A percentile compares a stretch with the other conserved stretches of the same genome.
phyloP scores from a whole-genome alignment of 2,329 filamentous ascomycete species.

The Chaetomiaceae sp. region DNA sequence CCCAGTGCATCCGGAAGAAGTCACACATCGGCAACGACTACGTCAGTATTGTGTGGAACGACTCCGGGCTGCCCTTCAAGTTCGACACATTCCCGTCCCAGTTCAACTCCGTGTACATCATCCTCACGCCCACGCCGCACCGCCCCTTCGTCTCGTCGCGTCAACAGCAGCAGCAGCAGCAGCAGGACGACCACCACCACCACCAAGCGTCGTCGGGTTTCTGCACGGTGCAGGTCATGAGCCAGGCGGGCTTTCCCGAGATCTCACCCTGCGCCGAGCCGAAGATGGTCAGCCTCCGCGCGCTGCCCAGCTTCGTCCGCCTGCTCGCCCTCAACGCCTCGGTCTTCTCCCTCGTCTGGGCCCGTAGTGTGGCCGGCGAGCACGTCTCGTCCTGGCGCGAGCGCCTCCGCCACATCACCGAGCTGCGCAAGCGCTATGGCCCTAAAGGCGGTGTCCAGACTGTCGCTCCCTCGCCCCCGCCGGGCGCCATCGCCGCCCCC shows the following conservation, averaged over 20 bases:
- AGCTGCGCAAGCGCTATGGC: conserved; percentile 64
- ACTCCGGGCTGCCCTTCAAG: conserved; percentile 80
- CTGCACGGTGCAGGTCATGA: conserved; percentile 86
- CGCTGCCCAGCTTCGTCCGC: conserved; percentile 78
- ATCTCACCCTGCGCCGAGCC: conserved; percentile 84
- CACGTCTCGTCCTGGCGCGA: conserved; percentile 86
- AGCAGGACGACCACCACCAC: too few species aligned
- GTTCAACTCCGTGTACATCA: conserved; percentile 96
- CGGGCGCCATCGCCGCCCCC: conserved; percentile 21
- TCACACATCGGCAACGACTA: conserved; percentile 94
- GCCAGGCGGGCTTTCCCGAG: conserved; percentile 81
- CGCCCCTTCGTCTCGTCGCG: conserved; percentile 66
- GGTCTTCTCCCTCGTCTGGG: conserved; percentile 90
- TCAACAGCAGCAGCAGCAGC: too few species aligned
- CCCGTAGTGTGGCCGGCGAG: conserved; percentile 67
- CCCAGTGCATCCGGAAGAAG: conserved; percentile 78
- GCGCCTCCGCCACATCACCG: conserved; percentile 76
- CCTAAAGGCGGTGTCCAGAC: conserved; percentile 34
- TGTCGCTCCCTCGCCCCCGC: conserved; percentile 16
- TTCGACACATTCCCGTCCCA: conserved; percentile 91
- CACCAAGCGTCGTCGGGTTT: conserved; percentile 45
- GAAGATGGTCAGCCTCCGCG: conserved; percentile 80
- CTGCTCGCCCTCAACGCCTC: conserved; percentile 88
- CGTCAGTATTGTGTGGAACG: conserved; percentile 97
- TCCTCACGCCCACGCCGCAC: conserved; percentile 82